These are phyloP conservation scores for Fusarium oligoseptatum DNA, from an alignment of 2,329 filamentous ascomycete species.

Conservation along the genomic window DNA sequence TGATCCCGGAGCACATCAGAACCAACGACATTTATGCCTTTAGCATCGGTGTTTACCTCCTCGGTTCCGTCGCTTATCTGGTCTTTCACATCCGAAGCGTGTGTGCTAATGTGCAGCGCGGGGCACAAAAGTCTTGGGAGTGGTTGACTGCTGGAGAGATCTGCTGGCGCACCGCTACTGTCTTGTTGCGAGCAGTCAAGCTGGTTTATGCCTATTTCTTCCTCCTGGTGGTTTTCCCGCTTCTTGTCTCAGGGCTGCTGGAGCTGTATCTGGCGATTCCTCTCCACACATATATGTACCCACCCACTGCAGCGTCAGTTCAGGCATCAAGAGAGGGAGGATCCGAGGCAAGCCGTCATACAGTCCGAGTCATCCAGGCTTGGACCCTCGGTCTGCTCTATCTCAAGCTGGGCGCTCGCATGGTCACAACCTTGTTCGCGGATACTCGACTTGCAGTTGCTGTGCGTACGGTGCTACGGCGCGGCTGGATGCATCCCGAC, in stretches of 20 bases:
- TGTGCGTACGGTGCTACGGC: constrained; percentile 78
- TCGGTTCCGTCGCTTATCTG: constrained; percentile 77
- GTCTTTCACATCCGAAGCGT: constrained; percentile 64
- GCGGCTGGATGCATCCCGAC: constrained; percentile 85
- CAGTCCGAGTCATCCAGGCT: constrained; percentile 88
- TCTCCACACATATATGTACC: constrained; percentile 81
- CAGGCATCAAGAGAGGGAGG: constrained; percentile 45
- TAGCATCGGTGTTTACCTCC: constrained; percentile 86
- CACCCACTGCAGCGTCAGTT: constrained; percentile 48
- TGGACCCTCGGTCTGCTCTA: constrained; percentile 96
- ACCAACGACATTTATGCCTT: constrained; percentile 98
- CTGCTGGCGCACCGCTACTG: constrained; percentile 43
- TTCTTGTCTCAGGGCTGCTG: constrained; percentile 82
- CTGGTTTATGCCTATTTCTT: constrained; percentile 82
- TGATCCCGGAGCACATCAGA: constrained; percentile 78
- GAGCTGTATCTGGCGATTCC: constrained; percentile 93
- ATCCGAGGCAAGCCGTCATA: constrained; percentile 64
- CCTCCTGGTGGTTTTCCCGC: constrained; percentile 83
- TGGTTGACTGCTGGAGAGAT: constrained; percentile 42
- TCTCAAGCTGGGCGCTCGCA: constrained; percentile 80
- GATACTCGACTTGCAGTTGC: constrained; percentile 80
- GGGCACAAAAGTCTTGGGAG: constrained; percentile 40
- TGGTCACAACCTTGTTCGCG: constrained; percentile 76
- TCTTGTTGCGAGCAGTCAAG: constrained; percentile 53
- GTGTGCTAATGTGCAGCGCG: constrained; percentile 49